Base-by-base conservation (phyloP, 1,139 yeast genomes). In the Yamadazyma mexicana region DNA sequence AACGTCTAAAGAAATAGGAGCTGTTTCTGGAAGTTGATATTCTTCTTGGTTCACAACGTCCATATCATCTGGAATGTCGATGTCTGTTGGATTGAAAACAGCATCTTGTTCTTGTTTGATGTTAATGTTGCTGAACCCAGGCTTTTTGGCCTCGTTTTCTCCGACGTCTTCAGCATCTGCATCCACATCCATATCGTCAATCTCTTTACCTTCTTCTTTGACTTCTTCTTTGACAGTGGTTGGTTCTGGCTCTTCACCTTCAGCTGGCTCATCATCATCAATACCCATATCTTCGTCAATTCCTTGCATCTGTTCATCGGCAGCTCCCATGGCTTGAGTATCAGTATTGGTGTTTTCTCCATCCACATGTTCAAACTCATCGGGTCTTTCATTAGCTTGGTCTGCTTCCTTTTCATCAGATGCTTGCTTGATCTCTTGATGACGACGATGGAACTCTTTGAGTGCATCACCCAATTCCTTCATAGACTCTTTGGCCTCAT, bases 251-350 rank as follows among this genome's bases (percentile, higher is more conserved):
- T 65, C 70, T 4, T 64, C 69, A 2, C 43, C 48, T 6, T 48
- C 48, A 4, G 40, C 46, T 4, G 48, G 52, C 8, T 58, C 58
- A 7, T 45, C 40, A 47, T 84, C 91, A 42, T 89, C 96, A 50
- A 91, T 87, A 0, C 95, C 96, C 78, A 78, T 83, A 12, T 81
- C 83, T 37, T 91, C 96, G 56, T 91, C 85, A 43, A 89, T 76
- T 0, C 81, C 62, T 56, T 87, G 94, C 29, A 79, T 69, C 55
- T 87, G 89, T 37, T 89, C 96, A 42, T 81, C 79, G 5, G 96
- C 96, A 33, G 94, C 82, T 17, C 98, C 98, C 42, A 92, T 66
- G 0, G 98, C 98, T 61, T 94, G 98, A 0, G 96, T 86, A 41
- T 87, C 92, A 37, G 59, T 60, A 33, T 83, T 81, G 6, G 88